Evolutionary conservation across 306 rosid species (phyloP).

Genomic region (Trifolium dubium): DNA sequence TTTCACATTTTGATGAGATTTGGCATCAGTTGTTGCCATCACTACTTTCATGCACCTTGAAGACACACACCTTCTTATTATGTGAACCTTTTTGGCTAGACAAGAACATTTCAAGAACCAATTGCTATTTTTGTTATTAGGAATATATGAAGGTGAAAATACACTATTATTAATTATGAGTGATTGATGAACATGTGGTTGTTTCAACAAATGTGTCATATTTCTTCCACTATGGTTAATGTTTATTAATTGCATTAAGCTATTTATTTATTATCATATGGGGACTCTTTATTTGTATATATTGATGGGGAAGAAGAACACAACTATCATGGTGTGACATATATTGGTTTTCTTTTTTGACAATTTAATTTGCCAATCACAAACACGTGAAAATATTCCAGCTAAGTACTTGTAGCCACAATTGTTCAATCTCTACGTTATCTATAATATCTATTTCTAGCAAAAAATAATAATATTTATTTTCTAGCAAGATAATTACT

Average conservation of each 20-base stretch:
- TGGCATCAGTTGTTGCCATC: not conserved
- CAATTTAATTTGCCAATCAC: not conserved
- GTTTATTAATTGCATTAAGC: not conserved
- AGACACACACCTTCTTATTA: not conserved
- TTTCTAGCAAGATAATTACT: too few species aligned
- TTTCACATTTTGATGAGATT: constrained; percentile 26
- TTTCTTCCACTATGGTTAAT: not conserved
- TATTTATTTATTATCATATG: too few species aligned
- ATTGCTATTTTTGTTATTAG: not conserved
- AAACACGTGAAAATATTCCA: not conserved
- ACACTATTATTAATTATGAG: not conserved
- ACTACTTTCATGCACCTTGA: not conserved
- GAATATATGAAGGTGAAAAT: not conserved
- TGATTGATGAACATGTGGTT: not conserved
- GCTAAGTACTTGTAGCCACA: not conserved
- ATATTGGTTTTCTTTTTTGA: not conserved
- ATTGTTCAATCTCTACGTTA: not conserved
- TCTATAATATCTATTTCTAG: not conserved
- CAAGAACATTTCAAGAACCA: not conserved
- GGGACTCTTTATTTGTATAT: not conserved
- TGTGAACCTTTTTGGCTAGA: not conserved
- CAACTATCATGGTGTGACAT: not conserved
- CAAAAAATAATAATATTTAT: too few species aligned
- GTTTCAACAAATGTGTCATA: not conserved
- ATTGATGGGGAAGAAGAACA: not conserved